Conservation (phyloP, 2,329 filamentous ascomycete species). For the Blastomyces emzantsi region DNA sequence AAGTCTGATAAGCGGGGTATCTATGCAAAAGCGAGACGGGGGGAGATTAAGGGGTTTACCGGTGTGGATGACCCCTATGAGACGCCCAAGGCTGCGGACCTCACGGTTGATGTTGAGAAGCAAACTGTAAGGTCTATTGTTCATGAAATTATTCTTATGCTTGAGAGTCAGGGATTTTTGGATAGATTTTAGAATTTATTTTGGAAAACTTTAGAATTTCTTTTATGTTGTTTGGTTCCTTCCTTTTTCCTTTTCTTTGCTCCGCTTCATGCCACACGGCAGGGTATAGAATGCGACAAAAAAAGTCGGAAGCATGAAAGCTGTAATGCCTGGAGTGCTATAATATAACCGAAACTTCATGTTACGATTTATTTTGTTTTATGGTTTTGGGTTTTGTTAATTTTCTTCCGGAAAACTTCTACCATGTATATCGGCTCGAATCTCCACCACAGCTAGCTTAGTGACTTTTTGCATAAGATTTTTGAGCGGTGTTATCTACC, state of each 20-base stretch:
- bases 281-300: conserved; percentile 38
- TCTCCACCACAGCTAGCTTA: not conserved
- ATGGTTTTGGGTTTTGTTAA: not conserved
- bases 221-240: not conserved
- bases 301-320: not conserved
- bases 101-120: conserved; percentile 77
- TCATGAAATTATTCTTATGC: conserved; percentile 88
- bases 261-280: not conserved
- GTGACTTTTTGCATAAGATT: not conserved
- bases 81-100: conserved; percentile 66
- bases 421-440: not conserved
- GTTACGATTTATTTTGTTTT: not conserved
- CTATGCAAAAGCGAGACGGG: conserved; percentile 71
- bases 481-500: not conserved
- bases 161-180: conserved; percentile 82
- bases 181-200: conserved; percentile 48
- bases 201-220: conserved; percentile 40
- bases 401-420: not conserved
- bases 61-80: conserved; percentile 98
- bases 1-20: conserved; percentile 90
- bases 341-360: not conserved
- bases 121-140: conserved; percentile 86
- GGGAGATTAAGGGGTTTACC: conserved; percentile 97
- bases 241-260: not conserved
- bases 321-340: not conserved